phyloP scores from a whole-genome alignment of 345 rosid genomes.

The Camelina hispida region DNA sequence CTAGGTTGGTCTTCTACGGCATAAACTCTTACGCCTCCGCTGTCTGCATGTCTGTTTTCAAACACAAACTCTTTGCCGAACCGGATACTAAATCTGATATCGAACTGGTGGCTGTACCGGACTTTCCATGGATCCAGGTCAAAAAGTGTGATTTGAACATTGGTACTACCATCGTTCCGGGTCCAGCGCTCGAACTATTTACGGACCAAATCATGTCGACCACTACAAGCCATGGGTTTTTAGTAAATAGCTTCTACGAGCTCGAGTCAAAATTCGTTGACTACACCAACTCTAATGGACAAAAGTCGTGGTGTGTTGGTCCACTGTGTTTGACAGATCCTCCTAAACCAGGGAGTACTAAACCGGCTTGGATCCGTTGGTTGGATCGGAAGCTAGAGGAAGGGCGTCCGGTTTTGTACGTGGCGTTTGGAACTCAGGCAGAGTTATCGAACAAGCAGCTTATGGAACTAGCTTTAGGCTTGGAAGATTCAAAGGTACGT shows the following conservation, averaged over 20 bases:
- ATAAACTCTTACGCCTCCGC: slow-evolving; percentile 44
- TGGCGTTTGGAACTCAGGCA: slow-evolving; percentile 82
- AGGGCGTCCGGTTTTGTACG: slow-evolving; percentile 65
- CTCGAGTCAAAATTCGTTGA: slow-evolving; percentile 66
- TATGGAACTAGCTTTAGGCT: slow-evolving; percentile 58
- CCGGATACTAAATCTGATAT: slow-evolving; percentile 42
- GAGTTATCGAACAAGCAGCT: slow-evolving; percentile 62
- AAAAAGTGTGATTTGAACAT: slow-evolving; percentile 51
- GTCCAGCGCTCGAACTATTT: slow-evolving; percentile 18
- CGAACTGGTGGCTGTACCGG: slow-evolving; percentile 54
- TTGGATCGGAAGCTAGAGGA: slow-evolving; percentile 57
- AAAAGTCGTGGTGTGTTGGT: slow-evolving; percentile 58
- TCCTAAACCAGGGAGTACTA: slow-evolving; percentile 16
- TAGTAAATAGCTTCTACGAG: slow-evolving; percentile 67
- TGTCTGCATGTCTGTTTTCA: slow-evolving; percentile 24
- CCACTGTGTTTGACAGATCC: slow-evolving; percentile 56
- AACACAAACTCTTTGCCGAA: slow-evolving; percentile 27
- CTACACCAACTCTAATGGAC: slow-evolving; percentile 4
- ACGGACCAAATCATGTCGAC: slow-evolving; percentile 21
- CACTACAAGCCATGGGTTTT: slow-evolving; percentile 48
- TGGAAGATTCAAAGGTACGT: slow-evolving; percentile 58
- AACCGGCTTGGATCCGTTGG: slow-evolving; percentile 67
- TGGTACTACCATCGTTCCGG: not conserved
- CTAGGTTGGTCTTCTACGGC: slow-evolving; percentile 61
- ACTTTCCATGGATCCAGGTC: slow-evolving; percentile 72